Base-by-base conservation (phyloP, 2,329 filamentous ascomycete species). In the Zymoseptoria ardabiliae region DNA sequence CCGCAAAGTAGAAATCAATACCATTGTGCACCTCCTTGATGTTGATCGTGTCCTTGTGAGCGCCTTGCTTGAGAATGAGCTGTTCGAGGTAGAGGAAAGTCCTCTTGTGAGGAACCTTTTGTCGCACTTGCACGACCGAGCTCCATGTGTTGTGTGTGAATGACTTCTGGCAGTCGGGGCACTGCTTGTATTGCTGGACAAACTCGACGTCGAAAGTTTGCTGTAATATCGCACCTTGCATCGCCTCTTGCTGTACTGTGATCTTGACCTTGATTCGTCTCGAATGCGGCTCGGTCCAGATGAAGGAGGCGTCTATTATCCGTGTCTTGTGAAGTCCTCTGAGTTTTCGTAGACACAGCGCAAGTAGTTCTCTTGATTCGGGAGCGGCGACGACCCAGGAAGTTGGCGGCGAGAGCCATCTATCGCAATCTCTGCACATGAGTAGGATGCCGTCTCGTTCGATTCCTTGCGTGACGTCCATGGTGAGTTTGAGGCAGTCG, bases 201-300 rank as follows among this genome's bases (percentile, higher is more conserved):
- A 93, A 99, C 73, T 95, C 85, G 19, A 97, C 91, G 77, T 97
- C 93, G 73, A 99, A 97, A 55, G 86, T 88, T 76, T 99, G 94
- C 76, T 99, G 94, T 69, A 99, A 73, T 61, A 88, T 86, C 9
- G 84, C 85, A 45, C 83, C 84, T 68, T 86, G 79, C 68, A 82
- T 83, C 50, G 83, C 83, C 72, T 87, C 82, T 66, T 85, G 82
- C 71, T 97, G 94, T 53, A 97, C 87, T 0, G 94, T 97, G 74
- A 99, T 87, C 79, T 97, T 97, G 74, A 97, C 87, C 77, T 92
- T 95, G 65, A 97, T 83, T 73, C 94, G 82, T 71, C 91, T 83
- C 69, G 92, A 97, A 78, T 99, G 94, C 10, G 94, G 93, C 76
- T 99, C 94, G 1, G 94, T 99, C 94, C 94, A 99, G 72, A 97